These are phyloP conservation scores for Phaeolepiota aurea DNA, from an alignment of 768 basidiomycete genomes.

Conservation along the genomic window DNA sequence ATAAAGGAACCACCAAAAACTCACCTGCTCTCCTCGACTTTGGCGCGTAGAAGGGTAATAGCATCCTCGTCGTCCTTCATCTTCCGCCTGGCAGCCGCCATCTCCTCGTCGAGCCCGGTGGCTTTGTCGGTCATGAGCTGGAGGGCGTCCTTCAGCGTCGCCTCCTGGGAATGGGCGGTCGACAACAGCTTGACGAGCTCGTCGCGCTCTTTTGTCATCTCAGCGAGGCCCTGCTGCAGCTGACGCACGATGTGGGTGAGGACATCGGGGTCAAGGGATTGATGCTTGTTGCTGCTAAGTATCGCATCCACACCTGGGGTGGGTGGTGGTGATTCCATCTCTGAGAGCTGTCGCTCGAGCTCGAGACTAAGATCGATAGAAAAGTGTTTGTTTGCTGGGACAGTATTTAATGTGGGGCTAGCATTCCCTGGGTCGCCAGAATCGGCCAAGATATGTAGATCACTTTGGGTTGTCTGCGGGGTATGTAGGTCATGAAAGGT, in stretches of 20 bases:
- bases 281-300: slow-evolving; percentile 16
- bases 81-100: slow-evolving; percentile 41
- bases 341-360: slow-evolving; percentile 69
- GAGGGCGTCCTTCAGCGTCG: slow-evolving; percentile 54
- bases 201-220: slow-evolving; percentile 66
- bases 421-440: too few species aligned
- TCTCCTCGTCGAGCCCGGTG: slow-evolving; percentile 45
- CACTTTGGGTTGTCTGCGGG: too few species aligned
- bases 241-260: slow-evolving; percentile 71
- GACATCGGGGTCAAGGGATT: slow-evolving; percentile 65
- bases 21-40: slow-evolving; percentile 83
- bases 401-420: too few species aligned
- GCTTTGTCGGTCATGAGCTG: slow-evolving; percentile 61
- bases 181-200: slow-evolving; percentile 47
- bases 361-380: slow-evolving; percentile 78
- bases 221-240: slow-evolving; percentile 55
- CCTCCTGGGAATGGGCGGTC: slow-evolving; percentile 43
- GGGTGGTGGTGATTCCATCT: slow-evolving; percentile 50
- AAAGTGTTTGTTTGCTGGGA: slow-evolving; percentile 18
- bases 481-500: slow-evolving; percentile 18
- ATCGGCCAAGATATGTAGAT: too few species aligned
- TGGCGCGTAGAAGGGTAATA: slow-evolving; percentile 65
- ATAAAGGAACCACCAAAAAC: slow-evolving; percentile 11
- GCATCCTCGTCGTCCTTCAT: slow-evolving; percentile 71
- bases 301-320: slow-evolving; percentile 26